phyloP scores from a whole-genome alignment of 768 basidiomycete species.

The Suillus luteus region DNA sequence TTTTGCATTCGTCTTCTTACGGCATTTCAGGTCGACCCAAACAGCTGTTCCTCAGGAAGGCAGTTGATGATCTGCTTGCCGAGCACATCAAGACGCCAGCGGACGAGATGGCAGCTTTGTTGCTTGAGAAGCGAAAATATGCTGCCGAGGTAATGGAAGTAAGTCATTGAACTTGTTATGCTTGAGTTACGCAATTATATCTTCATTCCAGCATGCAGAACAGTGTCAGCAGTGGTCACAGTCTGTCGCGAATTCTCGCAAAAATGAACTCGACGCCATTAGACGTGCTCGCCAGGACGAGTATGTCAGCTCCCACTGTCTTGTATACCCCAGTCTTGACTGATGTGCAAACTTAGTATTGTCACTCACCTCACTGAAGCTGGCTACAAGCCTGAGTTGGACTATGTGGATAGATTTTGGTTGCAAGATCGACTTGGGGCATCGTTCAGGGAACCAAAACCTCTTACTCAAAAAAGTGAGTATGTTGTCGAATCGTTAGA shows the following conservation, averaged over 20 bases:
- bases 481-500: background rate
- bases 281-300: background rate
- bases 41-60: background rate
- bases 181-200: background rate
- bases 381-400: conserved; percentile 7
- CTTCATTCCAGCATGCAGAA: conserved; percentile 2
- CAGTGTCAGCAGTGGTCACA: background rate
- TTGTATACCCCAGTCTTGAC: too few species aligned
- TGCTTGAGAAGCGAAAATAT: background rate
- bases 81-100: background rate
- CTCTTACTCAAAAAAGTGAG: background rate
- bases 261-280: conserved; percentile 1
- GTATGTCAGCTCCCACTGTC: background rate
- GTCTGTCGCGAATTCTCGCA: conserved; percentile 4
- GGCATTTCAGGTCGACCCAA: background rate
- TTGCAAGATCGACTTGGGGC: background rate
- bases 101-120: background rate
- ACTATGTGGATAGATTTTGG: background rate
- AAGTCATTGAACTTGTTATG: background rate
- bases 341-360: background rate
- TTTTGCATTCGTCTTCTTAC: background rate
- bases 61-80: background rate
- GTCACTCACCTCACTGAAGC: background rate
- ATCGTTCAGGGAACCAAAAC: background rate
- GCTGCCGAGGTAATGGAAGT: background rate